Evolutionary conservation across 176 grass and related monocot species (phyloP), one percentile per base, ranked within the genome.

Genomic region (Oryza brachyantha): DNA sequence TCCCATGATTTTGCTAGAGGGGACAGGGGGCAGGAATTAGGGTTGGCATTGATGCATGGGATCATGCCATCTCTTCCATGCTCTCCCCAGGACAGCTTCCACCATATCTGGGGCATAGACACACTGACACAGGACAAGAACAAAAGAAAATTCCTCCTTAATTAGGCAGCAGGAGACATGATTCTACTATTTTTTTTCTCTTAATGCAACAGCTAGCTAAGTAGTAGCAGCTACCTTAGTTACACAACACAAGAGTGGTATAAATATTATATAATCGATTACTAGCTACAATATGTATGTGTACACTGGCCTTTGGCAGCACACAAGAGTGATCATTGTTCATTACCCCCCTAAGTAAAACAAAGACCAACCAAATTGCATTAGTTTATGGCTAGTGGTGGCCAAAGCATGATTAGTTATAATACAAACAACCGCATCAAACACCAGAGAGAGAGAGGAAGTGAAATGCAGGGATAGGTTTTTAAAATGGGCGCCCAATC

Each of bases 1-100:
- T 86, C 81, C 88, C 79, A 97, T 93, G 84, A 93, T 87, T 85
- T 91, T 93, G 94, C 83, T 89, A 70, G 76, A 76, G 83, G 93
- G 70, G 88, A 97, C 91, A 97, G 50, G 70, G 70, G 70, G 87
- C 90, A 88, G 78, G 75, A 89, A 89, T 89, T 86, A 89, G 89
- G 91, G 80, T 80, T 68, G 76, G 39, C 81, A 84, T 75, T 86
- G 79, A 85, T 83, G 74, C 82, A 77, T 88, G 75, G 87, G 88
- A 84, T 79, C 57, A 85, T 88, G 81, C 80, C 75, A 75, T 79
- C 48, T 81, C 31, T 13, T 58, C 59, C 60, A 74, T 86, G 69
- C 48, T 73, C 75, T 87, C 67, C 31, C 71, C 81, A 73, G 83
- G 93, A 97, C 91, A 97, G 66, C 43, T 48, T 67, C 69, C 83